These are phyloP conservation scores for Coniophora puteana DNA, from an alignment of 1,284 basidiomycete species.

Conservation along the genomic window DNA sequence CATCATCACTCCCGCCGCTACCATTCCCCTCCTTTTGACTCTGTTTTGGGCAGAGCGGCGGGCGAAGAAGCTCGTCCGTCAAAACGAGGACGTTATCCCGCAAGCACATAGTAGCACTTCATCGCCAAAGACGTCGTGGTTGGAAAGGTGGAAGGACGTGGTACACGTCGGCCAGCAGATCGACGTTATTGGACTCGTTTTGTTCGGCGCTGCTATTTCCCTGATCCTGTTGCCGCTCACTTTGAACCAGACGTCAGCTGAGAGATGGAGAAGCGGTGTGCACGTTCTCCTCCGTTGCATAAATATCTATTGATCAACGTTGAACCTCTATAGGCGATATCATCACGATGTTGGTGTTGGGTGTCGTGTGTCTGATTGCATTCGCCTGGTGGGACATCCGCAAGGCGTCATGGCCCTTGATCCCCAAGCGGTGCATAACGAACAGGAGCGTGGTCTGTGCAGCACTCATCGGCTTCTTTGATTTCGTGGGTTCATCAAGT, in stretches of 20 bases:
- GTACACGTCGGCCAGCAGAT: constrained; percentile 29
- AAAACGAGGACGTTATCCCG: no score
- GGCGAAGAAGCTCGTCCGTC: constrained; percentile 32
- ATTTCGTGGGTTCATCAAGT: constrained; percentile 33
- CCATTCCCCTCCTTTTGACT: constrained; percentile 29
- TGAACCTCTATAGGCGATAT: constrained; percentile 24
- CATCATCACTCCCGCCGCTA: constrained; percentile 23
- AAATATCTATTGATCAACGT: not conserved
- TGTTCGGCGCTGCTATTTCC: constrained; percentile 49
- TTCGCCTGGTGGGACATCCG: constrained; percentile 30
- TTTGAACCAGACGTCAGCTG: constrained; percentile 35
- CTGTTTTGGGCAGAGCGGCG: constrained; percentile 45
- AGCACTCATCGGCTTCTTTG: constrained; percentile 47
- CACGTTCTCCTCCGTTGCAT: no score
- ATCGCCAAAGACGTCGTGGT: constrained; percentile 9
- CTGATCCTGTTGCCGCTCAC: constrained; percentile 62
- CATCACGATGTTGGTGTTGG: constrained; percentile 33
- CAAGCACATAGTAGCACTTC: constrained; percentile 2
- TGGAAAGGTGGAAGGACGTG: no score
- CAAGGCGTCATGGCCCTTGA: constrained; percentile 29
- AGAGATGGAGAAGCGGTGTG: constrained; percentile 29
- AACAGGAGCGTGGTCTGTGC: constrained; percentile 44
- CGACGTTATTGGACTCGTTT: constrained; percentile 49
- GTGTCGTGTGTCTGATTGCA: constrained; percentile 23
- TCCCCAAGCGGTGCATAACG: constrained; percentile 37